Conservation (phyloP, 2,329 filamentous ascomycete genomes). For the Xylariaceae sp. region DNA sequence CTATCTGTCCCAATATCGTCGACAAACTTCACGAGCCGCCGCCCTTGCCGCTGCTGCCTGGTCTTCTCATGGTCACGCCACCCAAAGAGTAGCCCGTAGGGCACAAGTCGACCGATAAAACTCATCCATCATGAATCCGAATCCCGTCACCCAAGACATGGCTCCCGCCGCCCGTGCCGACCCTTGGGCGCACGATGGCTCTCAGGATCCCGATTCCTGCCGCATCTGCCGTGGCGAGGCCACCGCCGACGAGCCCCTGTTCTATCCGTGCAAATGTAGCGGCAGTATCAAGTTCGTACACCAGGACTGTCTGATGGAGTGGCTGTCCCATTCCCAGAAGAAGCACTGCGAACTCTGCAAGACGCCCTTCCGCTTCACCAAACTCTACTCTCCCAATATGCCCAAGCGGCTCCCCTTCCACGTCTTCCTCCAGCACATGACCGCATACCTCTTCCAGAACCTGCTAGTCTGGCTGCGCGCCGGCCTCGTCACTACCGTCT, state of each 20-base stretch:
- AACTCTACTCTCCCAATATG: conserved; percentile 94
- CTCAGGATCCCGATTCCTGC: conserved; percentile 65
- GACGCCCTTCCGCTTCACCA: conserved; percentile 96
- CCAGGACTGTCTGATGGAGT: conserved; percentile 97
- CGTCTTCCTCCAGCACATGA: conserved; percentile 76
- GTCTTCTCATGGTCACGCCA: conserved; percentile 16
- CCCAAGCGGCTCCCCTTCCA: conserved; percentile 74
- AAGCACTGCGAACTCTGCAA: conserved; percentile 99
- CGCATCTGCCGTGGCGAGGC: conserved; percentile 93
- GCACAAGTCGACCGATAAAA: conserved; percentile 14
- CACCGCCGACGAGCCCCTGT: conserved; percentile 77
- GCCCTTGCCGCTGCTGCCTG: too few relatives aligned
- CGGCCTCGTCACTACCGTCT: conserved; percentile 75
- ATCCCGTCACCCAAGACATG: too few relatives aligned
- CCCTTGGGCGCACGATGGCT: conserved; percentile 14
- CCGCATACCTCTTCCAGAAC: conserved; percentile 67
- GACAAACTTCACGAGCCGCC: too few relatives aligned
- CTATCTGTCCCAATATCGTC: too few relatives aligned
- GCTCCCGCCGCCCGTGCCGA: too few relatives aligned
- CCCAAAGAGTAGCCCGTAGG: conserved; percentile 12
- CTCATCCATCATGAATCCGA: too few relatives aligned
- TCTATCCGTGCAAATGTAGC: conserved; percentile 98
- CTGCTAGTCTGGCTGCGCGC: conserved; percentile 75
- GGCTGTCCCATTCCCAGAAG: conserved; percentile 97
- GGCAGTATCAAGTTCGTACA: conserved; percentile 98